Evolutionary conservation across 495 filamentous ascomycete species (phyloP), one percentile per base, ranked within the genome.

Genomic region (Trichoderma parareesei): DNA sequence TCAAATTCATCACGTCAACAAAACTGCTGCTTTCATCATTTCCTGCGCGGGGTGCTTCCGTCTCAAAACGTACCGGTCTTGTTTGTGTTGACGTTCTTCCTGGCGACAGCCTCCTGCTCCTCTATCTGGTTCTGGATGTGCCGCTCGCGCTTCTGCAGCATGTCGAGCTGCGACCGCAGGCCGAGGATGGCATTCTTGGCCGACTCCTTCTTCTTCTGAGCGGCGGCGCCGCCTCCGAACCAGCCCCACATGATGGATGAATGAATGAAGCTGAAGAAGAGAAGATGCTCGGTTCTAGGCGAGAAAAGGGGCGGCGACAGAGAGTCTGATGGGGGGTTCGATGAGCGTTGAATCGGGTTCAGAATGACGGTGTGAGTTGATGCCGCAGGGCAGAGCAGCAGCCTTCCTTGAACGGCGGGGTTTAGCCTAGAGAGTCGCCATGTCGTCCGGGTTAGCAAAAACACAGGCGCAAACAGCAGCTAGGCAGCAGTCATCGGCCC

Each of bases 181-280:
- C 83, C 82, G 53, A 99, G 83, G 68, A 99, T 99, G 66, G 95
- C 94, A 81, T 97, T 92, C 84, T 99, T 99, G 49, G 94, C 90
- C 67, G 87, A 89, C 76, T 97, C 91, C 78, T 93, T 95, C 75
- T 87, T 86, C 84, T 90, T 92, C 78, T 89, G 86, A 38, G 85
- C 86, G 70, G 85, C 84, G 64, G 86, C 84, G 67, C 91, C 91
- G 66, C 91, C 91, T 73, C 90, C 89, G 72, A 94, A 91, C 91
- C 89, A 93, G 73, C 86, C 86, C 90, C 88, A 93, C 79, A 93
- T 72, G 65, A 44, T 63, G 42, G 41, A 41, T 27, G 9, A 14
- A 41, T 27, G 9, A 14, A 41, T 41, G 57, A 64, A 62, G 67
- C 66, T 44, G 53, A 53, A 16, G 46, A 27, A 27, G 27, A 27